phyloP scores from a whole-genome alignment of 768 basidiomycete genomes.

The Lactifluus volemus region DNA sequence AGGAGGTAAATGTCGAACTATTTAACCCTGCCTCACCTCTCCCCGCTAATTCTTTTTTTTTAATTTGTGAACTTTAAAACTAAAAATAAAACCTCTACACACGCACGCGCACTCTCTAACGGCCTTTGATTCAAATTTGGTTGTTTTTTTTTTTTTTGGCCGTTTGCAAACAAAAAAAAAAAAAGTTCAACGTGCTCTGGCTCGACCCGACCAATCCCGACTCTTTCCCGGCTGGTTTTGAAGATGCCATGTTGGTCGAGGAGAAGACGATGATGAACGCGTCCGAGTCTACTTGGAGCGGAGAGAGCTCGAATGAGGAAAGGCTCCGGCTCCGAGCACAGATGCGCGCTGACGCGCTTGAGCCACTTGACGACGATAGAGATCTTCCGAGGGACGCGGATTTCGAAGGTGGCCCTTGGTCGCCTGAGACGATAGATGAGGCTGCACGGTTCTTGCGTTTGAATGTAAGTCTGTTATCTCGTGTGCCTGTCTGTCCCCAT shows the following conservation, averaged over 20 bases:
- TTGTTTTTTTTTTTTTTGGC: not conserved
- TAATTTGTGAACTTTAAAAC: too few relatives aligned
- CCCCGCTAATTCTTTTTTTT: too few relatives aligned
- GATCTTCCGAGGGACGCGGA: conserved; percentile 23
- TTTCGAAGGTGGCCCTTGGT: conserved; percentile 29
- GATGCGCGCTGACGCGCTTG: conserved; percentile 69
- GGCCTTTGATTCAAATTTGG: too few relatives aligned
- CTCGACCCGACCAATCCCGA: conserved; percentile 58
- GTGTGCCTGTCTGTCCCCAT: too few relatives aligned
- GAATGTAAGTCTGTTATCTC: conserved; percentile 28
- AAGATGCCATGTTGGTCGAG: conserved; percentile 44
- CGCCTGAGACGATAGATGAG: conserved; percentile 55
- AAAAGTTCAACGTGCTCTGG: conserved; percentile 85
- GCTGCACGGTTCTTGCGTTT: conserved; percentile 58
- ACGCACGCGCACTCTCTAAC: too few relatives aligned
- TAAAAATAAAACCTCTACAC: too few relatives aligned
- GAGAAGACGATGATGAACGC: conserved; percentile 15
- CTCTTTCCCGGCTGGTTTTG: conserved; percentile 57
- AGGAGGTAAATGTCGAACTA: conserved; percentile 33
- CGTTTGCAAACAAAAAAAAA: too few relatives aligned
- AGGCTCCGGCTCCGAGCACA: conserved; percentile 64
- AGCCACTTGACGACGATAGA: conserved; percentile 37
- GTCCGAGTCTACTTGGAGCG: not conserved
- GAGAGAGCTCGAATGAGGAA: conserved; percentile 29
- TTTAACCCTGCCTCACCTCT: too few relatives aligned